Evolutionary conservation across 768 basidiomycete genomes (phyloP).

Genomic region (Gloeophyllum trabeum): DNA sequence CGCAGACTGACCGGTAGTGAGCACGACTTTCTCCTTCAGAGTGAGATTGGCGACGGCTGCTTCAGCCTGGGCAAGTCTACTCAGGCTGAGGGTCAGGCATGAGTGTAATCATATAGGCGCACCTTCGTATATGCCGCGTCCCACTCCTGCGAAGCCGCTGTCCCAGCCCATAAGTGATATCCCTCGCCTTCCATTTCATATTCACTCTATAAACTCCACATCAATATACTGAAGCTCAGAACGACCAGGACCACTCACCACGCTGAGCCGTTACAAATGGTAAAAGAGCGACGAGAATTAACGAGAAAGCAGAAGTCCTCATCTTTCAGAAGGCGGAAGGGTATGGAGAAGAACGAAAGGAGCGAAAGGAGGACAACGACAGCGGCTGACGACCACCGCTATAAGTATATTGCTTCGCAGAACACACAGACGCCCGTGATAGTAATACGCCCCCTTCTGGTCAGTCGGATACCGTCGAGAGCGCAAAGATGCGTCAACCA

Average conservation of each 20-base stretch:
- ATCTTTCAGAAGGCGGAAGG: too few species aligned
- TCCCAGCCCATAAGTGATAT: constrained; percentile 9
- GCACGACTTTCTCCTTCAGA: constrained; percentile 42
- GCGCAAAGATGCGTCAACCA: too few species aligned
- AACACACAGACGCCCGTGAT: not conserved
- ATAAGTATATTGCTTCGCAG: too few species aligned
- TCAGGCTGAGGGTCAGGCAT: not conserved
- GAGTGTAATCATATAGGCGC: not conserved
- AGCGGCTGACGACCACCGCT: too few species aligned
- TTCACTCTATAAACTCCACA: not conserved
- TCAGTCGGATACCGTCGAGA: too few species aligned
- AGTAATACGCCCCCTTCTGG: not conserved
- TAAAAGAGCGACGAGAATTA: not conserved
- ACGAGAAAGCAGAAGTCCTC: not conserved
- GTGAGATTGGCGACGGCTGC: constrained; percentile 38
- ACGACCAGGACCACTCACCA: not conserved
- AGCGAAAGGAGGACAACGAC: too few species aligned
- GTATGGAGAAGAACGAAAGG: too few species aligned
- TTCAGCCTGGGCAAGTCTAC: constrained; percentile 24
- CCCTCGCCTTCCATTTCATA: not conserved
- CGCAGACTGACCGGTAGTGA: constrained; percentile 35
- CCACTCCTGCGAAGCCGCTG: constrained; percentile 36
- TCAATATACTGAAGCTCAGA: not conserved
- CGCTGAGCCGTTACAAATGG: not conserved
- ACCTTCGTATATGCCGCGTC: constrained; percentile 42